Base-by-base conservation (phyloP, 2,329 filamentous ascomycete genomes). In the Penicillium sp. region DNA sequence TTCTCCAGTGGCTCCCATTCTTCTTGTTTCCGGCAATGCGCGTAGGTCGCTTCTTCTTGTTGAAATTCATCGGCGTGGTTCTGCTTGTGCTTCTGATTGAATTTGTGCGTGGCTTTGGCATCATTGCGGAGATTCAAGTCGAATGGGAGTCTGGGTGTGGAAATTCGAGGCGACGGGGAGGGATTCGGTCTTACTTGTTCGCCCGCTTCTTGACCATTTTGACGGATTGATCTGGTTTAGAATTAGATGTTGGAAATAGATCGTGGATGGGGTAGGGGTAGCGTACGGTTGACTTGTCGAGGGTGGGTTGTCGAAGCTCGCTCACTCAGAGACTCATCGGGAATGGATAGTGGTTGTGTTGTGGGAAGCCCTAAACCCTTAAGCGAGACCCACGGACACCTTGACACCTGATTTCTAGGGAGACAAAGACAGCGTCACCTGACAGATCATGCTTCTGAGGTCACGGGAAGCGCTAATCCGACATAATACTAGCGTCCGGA, bases 191-290 rank as follows among this genome's bases (percentile, higher is more conserved):
- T 77, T 85, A 88, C 85, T 89, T 89, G 81, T 84, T 86, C 75
- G 86, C 85, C 78, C 86, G 82, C 83, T 89, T 89, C 83, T 89
- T 88, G 80, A 88, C 85, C 86, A 88, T 89, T 75, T 76, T 87
- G 79, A 79, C 79, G 79, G 77, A 77, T 78, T 77, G 72, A 63
- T 74, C 67, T 72, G 68, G 62, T 62, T 61, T 57, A 26, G 59
- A 61, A 62, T 56, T 65, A 58, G 63, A 55, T 47, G 53, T 55
- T 46, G 29, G n/a, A n/a, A 29, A 51, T 35, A 47, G 27, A 26
- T 22, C 47, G 55, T 57, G 60, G 46, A 57, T 60, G 56, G 59
- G 62, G 65, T 33, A 40, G 59, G 64, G 65, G 61, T 63, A 62
- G 66, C 70, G 69, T 73, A 72, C 70, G 56, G 62, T 72, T 73